Percentiles rank a stretch among this genome's conserved stretches.
These are phyloP conservation scores for Alopecurus myosuroides DNA, from an alignment of 176 grass and related monocot genomes.

Conservation along the genomic window DNA sequence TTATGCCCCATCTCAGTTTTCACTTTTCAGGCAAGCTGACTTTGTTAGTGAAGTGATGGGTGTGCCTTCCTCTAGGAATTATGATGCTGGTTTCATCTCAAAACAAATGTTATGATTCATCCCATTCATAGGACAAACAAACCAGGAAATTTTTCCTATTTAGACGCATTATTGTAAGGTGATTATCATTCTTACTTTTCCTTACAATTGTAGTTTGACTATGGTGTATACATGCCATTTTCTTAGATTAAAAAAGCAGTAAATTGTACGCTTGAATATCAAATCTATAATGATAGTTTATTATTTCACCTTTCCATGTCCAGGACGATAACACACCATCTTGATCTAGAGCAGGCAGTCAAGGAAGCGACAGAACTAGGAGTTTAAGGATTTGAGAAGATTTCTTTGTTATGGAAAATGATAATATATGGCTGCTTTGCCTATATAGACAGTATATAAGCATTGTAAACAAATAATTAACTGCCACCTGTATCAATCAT, in stretches of 20 bases:
- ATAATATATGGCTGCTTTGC: background rate
- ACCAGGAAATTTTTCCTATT: constrained; percentile 81
- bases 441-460: background rate
- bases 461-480: background rate
- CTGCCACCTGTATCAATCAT: no score
- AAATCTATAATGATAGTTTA: background rate
- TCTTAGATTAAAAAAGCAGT: background rate
- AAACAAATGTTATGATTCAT: no score
- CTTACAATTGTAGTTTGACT: background rate
- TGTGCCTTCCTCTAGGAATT: no score
- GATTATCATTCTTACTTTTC: background rate
- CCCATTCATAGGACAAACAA: constrained; percentile 93
- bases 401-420: background rate
- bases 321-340: no score
- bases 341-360: no score
- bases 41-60: no score
- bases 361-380: background rate
- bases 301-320: background rate
- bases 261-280: background rate
- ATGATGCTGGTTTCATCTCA: no score
- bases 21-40: no score
- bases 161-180: constrained; percentile 93
- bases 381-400: background rate
- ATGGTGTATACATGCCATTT: background rate
- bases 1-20: no score